Evolutionary conservation across 495 filamentous ascomycete species (phyloP).

Genomic region (Neurospora cerealis): DNA sequence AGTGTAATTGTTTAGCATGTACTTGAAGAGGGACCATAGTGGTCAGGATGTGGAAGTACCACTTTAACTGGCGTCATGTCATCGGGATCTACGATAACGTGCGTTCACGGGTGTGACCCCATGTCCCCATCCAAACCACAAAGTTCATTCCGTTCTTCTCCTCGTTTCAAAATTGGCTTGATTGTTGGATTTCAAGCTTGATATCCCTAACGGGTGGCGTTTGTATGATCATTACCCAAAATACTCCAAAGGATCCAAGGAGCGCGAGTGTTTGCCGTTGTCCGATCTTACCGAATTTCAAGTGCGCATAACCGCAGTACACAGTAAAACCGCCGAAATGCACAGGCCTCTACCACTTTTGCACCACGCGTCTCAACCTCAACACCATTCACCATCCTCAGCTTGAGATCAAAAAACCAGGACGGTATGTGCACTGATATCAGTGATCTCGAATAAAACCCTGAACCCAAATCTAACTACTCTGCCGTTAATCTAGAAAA

Average conservation of each 20-base stretch:
- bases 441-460: background rate
- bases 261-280: background rate
- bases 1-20: slow-evolving; percentile 5
- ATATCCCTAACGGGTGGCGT: background rate
- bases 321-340: background rate
- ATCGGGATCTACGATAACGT: background rate
- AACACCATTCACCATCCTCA: background rate
- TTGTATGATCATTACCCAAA: background rate
- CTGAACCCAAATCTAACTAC: background rate
- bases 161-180: background rate
- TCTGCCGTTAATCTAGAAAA: background rate
- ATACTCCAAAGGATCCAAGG: background rate
- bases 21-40: background rate
- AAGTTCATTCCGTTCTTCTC: background rate
- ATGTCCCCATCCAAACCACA: background rate
- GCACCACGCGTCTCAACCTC: background rate
- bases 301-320: background rate
- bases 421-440: background rate
- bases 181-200: background rate
- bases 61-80: slow-evolving; percentile 9
- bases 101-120: background rate
- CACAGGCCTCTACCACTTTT: background rate
- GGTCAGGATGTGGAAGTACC: background rate
- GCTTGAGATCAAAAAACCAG: background rate
- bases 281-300: background rate